Conservation (phyloP, 2,329 filamentous ascomycete species). For the Neophaeococcomyces aloes region DNA sequence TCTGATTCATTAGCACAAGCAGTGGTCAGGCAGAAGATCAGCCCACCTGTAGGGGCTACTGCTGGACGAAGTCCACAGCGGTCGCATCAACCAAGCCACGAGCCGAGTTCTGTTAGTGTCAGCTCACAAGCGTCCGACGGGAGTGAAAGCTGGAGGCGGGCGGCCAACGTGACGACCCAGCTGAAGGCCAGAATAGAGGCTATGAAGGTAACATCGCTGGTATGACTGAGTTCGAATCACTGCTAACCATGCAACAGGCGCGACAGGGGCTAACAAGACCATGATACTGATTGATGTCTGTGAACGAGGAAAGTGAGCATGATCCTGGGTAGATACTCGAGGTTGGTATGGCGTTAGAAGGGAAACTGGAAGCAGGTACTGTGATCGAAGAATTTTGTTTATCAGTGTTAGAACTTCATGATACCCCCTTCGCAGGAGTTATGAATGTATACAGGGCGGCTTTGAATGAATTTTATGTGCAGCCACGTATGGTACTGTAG, state of each 20-base stretch:
- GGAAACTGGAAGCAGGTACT: too few relatives aligned
- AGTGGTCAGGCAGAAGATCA: slow-evolving; percentile 34
- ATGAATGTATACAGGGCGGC: too few relatives aligned
- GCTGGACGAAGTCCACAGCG: slow-evolving; percentile 25
- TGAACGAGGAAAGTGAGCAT: not conserved
- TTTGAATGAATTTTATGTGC: not conserved
- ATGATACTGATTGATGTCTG: slow-evolving; percentile 6
- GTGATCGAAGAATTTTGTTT: too few relatives aligned
- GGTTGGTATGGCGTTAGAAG: slow-evolving; percentile 3
- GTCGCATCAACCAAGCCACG: slow-evolving; percentile 24
- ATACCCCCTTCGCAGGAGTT: too few relatives aligned
- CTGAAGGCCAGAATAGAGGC: slow-evolving; percentile 94
- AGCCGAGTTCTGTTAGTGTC: slow-evolving; percentile 22
- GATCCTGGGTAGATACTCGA: not conserved
- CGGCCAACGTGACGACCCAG: slow-evolving; percentile 94
- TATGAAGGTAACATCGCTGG: slow-evolving; percentile 63
- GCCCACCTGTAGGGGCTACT: slow-evolving; percentile 31
- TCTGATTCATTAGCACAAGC: slow-evolving; percentile 27
- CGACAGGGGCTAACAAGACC: slow-evolving; percentile 35
- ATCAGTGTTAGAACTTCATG: too few relatives aligned
- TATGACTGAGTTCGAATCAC: not conserved
- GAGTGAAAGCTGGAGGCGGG: slow-evolving; percentile 90
- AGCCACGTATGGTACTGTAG: too few relatives aligned
- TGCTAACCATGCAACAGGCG: slow-evolving; percentile 25
- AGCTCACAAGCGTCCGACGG: slow-evolving; percentile 39